Percentiles rank a stretch among this genome's conserved stretches.
Conservation (phyloP, 163 green algal genomes). For the Trebouxiophyceae sp. region DNA sequence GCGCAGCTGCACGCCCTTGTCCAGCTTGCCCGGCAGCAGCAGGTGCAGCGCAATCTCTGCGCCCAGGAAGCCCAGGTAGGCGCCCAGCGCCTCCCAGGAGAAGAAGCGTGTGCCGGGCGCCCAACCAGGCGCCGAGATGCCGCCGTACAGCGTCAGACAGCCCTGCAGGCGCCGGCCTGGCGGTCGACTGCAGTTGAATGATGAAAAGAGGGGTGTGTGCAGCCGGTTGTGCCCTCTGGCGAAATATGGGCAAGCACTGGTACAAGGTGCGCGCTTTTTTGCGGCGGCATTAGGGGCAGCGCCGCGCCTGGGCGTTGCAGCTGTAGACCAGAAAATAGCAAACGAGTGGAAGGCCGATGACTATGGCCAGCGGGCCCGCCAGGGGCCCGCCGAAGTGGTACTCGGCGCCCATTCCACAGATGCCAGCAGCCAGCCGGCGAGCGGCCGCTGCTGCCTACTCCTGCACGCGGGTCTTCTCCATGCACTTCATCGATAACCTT, state of each 20-base stretch:
- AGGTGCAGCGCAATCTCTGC: slow-evolving; percentile 63
- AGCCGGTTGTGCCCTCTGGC: neutral
- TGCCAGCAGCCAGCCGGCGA: no score
- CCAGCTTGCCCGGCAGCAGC: slow-evolving; percentile 57
- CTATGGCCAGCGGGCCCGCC: slow-evolving; percentile 60
- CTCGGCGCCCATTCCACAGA: no score
- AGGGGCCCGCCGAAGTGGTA: slow-evolving; percentile 86
- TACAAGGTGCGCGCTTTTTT: neutral
- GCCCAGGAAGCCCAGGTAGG: slow-evolving; percentile 64
- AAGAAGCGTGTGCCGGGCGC: slow-evolving; percentile 28
- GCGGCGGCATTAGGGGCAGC: neutral
- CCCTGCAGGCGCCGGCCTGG: neutral
- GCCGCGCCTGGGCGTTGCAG: slow-evolving; percentile 48
- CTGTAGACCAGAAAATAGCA: slow-evolving; percentile 63
- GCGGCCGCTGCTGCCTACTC: no score
- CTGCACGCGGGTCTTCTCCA: no score
- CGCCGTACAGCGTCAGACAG: neutral
- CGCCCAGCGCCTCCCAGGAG: slow-evolving; percentile 36
- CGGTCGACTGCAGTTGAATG: no score
- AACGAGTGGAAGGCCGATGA: slow-evolving; percentile 63
- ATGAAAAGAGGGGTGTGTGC: neutral
- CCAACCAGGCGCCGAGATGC: neutral
- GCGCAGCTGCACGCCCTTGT: slow-evolving; percentile 53
- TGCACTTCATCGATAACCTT: no score
- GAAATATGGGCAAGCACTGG: neutral